Conservation (phyloP, 345 rosid genomes). For the Salix brachista region DNA sequence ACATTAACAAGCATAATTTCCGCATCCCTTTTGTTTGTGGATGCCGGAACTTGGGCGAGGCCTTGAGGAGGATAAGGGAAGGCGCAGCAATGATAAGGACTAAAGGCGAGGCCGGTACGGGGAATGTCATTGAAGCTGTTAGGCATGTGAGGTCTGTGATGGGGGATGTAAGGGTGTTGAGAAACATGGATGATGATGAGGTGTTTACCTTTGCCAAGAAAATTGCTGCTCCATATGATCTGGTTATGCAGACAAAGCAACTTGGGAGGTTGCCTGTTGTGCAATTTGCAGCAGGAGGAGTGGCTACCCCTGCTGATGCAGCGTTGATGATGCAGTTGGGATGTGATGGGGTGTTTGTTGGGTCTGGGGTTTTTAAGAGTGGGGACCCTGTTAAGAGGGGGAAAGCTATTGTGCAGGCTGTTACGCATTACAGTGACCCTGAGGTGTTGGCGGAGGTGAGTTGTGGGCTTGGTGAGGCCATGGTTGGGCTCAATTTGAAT, state of each 20-base stretch:
- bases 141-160: constrained; percentile 76
- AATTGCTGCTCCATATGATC: constrained; percentile 31
- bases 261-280: constrained; percentile 29
- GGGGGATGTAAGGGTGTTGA: constrained; percentile 56
- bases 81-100: constrained; percentile 88
- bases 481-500: constrained; percentile 33
- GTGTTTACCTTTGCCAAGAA: constrained; percentile 65
- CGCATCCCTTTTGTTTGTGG: constrained; percentile 80
- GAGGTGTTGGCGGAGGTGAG: constrained; percentile 28
- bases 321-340: constrained; percentile 33
- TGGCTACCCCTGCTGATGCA: constrained; percentile 31
- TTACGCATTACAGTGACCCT: constrained; percentile 29
- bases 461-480: constrained; percentile 36
- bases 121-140: constrained; percentile 72
- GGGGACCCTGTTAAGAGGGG: constrained; percentile 28
- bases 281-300: constrained; percentile 30
- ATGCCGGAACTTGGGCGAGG: constrained; percentile 77
- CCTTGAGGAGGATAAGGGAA: constrained; percentile 64
- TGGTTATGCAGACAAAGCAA: constrained; percentile 33
- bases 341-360: constrained; percentile 31
- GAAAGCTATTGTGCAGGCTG: constrained; percentile 31
- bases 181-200: constrained; percentile 78
- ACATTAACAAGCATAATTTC: constrained; percentile 80
- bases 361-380: constrained; percentile 32
- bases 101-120: constrained; percentile 83